A percentile compares a stretch with the other conserved stretches of the same genome.
Evolutionary conservation across 352 stramenopile species (phyloP).

Genomic region (Pythium folliculosum): DNA sequence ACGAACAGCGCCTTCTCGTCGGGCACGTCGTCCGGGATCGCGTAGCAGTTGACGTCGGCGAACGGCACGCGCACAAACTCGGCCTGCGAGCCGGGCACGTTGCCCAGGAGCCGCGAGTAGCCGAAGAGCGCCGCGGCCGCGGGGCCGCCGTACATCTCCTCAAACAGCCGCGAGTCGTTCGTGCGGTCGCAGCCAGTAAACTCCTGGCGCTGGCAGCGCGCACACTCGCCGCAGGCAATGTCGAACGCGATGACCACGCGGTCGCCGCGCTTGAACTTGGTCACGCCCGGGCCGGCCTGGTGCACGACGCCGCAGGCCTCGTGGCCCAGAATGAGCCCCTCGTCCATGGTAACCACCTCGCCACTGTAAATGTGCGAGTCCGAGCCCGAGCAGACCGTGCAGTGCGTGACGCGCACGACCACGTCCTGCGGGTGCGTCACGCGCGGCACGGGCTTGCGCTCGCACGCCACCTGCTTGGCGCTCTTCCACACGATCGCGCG

Average conservation of each 20-base stretch:
- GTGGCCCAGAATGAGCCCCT: slow-evolving; percentile 65
- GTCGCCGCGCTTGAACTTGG: slow-evolving; percentile 61
- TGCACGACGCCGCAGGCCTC: slow-evolving; percentile 71
- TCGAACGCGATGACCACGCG: slow-evolving; percentile 77
- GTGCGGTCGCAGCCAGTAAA: slow-evolving; percentile 73
- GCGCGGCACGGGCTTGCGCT: slow-evolving; percentile 31
- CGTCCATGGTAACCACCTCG: slow-evolving; percentile 46
- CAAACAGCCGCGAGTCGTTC: slow-evolving; percentile 69
- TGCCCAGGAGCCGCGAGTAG: slow-evolving; percentile 49
- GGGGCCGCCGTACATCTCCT: slow-evolving; percentile 61
- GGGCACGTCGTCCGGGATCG: slow-evolving; percentile 48
- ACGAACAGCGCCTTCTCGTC: slow-evolving; percentile 73
- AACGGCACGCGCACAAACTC: slow-evolving; percentile 80
- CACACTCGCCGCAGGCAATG: slow-evolving; percentile 68
- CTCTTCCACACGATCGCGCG: slow-evolving; percentile 40
- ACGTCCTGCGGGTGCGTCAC: slow-evolving; percentile 47
- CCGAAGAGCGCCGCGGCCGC: slow-evolving; percentile 67
- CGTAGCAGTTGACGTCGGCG: slow-evolving; percentile 70
- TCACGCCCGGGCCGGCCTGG: slow-evolving; percentile 49
- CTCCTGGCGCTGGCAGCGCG: slow-evolving; percentile 58
- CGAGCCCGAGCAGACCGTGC: slow-evolving; percentile 60
- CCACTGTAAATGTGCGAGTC: slow-evolving; percentile 40
- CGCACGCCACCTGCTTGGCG: slow-evolving; percentile 32
- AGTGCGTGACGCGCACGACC: slow-evolving; percentile 57
- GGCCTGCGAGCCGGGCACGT: slow-evolving; percentile 66